These are phyloP conservation scores for Eutrema heterophyllum DNA, from an alignment of 345 rosid genomes.

Conservation along the genomic window DNA sequence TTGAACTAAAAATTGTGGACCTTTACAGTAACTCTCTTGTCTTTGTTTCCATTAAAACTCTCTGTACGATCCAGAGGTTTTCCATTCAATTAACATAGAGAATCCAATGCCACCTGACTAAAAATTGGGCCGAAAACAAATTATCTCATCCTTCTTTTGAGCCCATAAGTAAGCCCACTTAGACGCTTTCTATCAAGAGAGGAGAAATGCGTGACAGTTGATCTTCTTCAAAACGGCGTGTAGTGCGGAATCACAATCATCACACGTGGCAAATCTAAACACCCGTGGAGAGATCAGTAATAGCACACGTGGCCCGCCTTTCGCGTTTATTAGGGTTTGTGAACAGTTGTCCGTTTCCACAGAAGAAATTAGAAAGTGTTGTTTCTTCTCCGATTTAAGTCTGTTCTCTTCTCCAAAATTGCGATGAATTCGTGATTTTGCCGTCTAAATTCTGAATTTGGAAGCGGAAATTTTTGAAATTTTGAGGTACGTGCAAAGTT, in stretches of 20 bases:
- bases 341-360: background rate
- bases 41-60: slow-evolving; percentile 2
- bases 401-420: background rate
- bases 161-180: background rate
- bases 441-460: background rate
- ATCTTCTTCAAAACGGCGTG: background rate
- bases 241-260: background rate
- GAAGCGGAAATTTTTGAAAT: background rate
- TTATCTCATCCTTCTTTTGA: background rate
- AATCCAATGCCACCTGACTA: background rate
- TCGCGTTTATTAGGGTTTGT: background rate
- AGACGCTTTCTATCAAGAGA: too few relatives aligned
- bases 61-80: background rate
- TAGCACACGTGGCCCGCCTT: background rate
- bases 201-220: background rate
- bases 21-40: background rate
- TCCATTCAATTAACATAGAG: background rate
- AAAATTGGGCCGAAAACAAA: background rate
- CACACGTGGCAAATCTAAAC: background rate
- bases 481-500: background rate
- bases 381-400: background rate
- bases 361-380: background rate
- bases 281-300: background rate
- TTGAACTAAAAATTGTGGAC: background rate
- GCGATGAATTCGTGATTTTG: background rate